A percentile compares a stretch with the other conserved stretches of the same genome.
phyloP scores from a whole-genome alignment of 2,329 filamentous ascomycete genomes.

The Talaromyces piceae region DNA sequence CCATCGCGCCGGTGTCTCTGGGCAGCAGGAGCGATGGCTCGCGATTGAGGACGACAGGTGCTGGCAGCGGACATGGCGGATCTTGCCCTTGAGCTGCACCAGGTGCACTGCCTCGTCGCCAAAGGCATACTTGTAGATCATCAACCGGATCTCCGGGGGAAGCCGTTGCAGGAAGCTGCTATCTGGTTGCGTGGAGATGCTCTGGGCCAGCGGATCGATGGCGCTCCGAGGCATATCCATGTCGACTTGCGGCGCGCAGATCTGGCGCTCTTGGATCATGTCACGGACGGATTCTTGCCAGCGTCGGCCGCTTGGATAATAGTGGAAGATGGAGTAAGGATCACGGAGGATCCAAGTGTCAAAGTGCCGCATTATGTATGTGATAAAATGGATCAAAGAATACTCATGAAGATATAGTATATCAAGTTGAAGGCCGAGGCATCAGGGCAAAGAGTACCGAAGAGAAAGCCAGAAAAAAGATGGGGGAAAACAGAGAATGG shows the following conservation, averaged over 20 bases:
- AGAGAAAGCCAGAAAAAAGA: too few species aligned
- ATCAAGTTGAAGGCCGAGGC: too few species aligned
- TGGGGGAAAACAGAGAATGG: too few species aligned
- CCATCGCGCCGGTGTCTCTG: constrained; percentile 25
- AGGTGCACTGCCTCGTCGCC: constrained; percentile 27
- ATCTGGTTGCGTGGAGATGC: constrained; percentile 15
- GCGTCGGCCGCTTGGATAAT: constrained; percentile 27
- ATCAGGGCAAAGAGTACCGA: not conserved
- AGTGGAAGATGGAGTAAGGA: constrained; percentile 34
- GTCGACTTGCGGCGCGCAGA: constrained; percentile 22
- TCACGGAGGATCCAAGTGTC: constrained; percentile 33
- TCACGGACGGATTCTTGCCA: constrained; percentile 30
- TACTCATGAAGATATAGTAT: not conserved
- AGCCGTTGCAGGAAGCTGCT: constrained; percentile 21
- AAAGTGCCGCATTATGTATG: constrained; percentile 28
- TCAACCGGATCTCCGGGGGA: constrained; percentile 30
- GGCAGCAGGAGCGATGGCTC: constrained; percentile 27
- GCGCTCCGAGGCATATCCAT: not conserved
- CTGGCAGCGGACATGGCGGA: constrained; percentile 25
- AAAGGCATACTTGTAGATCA: constrained; percentile 33
- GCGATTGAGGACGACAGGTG: constrained; percentile 18
- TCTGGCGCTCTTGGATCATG: constrained; percentile 29
- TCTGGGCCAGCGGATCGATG: constrained; percentile 14
- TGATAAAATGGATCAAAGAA: not conserved
- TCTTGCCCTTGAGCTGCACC: constrained; percentile 28